Evolutionary conservation across 495 filamentous ascomycete genomes (phyloP), one percentile per base, ranked within the genome.

Genomic region (Penicillium taxi): DNA sequence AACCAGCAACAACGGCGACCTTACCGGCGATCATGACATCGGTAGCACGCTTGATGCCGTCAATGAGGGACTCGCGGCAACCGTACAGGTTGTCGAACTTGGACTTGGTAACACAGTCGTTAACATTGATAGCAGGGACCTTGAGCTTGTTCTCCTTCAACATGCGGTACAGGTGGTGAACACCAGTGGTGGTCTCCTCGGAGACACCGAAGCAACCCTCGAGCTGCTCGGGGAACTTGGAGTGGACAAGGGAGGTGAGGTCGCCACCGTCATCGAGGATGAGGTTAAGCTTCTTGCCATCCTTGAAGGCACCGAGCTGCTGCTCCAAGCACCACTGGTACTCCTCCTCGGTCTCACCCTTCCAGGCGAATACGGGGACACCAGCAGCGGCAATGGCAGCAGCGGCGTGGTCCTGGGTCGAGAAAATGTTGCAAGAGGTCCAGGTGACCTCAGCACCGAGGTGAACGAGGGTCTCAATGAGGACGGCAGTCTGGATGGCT

Each of bases 41-140:
- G 59, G 91, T 98, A 39, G 91, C 91, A 71, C 91, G 90, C 83
- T 96, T 98, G 79, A 98, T 98, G 67, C 91, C 91, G 66, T 98
- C 91, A 47, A 98, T 82, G 57, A 98, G 80, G 41, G 91, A 96
- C 74, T 98, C 91, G 61, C 86, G 82, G 85, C 91, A 98, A 50
- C 93, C 93, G 77, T 96, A 98, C 39, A 96, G 75, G 77, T 98
- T 98, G 78, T 98, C 91, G 65, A 98, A 98, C 75, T 98, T 98
- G 70, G 87, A 95, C 82, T 96, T 96, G 63, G 91, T 95, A 58
- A 96, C 89, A 43, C 84, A 85, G 77, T 96, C 89, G 73, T 98
- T 98, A 73, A 98, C 91, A 69, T 98, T 98, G 80, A 98, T 89
- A 62, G 93, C 78, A 41, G 91, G 91, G 45, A 94, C 84, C 34